Evolutionary conservation across 805 yeast species (phyloP).

Genomic region (Yarrowia sp.): DNA sequence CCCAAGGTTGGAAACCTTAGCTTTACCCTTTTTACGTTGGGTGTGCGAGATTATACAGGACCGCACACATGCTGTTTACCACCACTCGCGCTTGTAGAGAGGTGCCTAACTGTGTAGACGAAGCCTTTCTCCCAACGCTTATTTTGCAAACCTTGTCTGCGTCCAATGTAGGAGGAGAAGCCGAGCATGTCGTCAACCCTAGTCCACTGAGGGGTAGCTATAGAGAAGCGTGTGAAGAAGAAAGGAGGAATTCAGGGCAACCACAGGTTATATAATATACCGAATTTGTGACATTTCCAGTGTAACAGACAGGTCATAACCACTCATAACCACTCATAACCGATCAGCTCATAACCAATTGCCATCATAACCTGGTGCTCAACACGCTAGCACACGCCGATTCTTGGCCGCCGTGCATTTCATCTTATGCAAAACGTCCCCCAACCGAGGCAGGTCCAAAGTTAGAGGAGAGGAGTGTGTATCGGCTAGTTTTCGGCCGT

Average conservation of each 20-base stretch:
- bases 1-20: constrained; percentile 18
- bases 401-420: constrained; percentile 33
- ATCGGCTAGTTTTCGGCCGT: neutral
- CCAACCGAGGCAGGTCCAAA: constrained; percentile 39
- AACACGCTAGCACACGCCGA: neutral
- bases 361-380: no score
- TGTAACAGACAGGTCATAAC: neutral
- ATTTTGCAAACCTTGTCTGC: constrained; percentile 9
- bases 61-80: neutral
- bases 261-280: neutral
- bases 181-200: constrained; percentile 38
- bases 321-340: no score
- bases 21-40: constrained; percentile 15
- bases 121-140: constrained; percentile 28
- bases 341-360: neutral
- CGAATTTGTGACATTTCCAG: neutral
- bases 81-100: neutral
- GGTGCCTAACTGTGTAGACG: no score
- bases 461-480: neutral
- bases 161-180: constrained; percentile 39
- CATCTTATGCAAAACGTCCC: constrained; percentile 33
- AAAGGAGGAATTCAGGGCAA: neutral
- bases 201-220: constrained; percentile 35
- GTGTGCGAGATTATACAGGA: constrained; percentile 23
- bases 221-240: neutral